A percentile compares a stretch with the other conserved stretches of the same genome.
Evolutionary conservation across 129 eudicot species (phyloP).

Genomic region (Helichrysum umbraculigerum): DNA sequence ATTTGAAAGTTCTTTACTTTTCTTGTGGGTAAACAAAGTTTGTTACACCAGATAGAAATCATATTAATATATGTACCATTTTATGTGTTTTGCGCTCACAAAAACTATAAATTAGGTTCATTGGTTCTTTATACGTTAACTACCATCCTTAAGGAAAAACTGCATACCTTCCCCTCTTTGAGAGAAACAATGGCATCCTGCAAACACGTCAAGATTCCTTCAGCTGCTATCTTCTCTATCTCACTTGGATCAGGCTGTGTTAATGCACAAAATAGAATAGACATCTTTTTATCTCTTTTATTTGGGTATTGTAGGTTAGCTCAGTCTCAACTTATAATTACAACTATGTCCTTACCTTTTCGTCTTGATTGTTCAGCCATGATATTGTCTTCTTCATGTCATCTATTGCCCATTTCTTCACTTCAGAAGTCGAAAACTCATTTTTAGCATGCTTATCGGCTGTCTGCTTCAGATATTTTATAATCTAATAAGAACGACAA

Average conservation of each 20-base stretch:
- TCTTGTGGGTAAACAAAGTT: not conserved
- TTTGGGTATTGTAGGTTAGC: no score
- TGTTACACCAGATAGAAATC: not conserved
- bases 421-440: slow-evolving; percentile 57
- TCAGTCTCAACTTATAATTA: not conserved
- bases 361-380: slow-evolving; percentile 92
- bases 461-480: slow-evolving; percentile 31
- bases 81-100: not conserved
- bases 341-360: slow-evolving; percentile 53
- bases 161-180: slow-evolving; percentile 56
- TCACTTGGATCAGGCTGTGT: slow-evolving; percentile 72
- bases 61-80: not conserved
- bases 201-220: slow-evolving; percentile 81
- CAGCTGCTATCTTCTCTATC: slow-evolving; percentile 74
- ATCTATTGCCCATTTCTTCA: slow-evolving; percentile 87
- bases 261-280: slow-evolving; percentile 12
- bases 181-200: slow-evolving; percentile 82
- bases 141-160: not conserved
- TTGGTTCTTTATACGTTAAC: not conserved
- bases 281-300: not conserved
- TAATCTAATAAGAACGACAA: slow-evolving; percentile 15
- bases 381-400: slow-evolving; percentile 70
- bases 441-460: slow-evolving; percentile 33
- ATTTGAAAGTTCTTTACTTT: not conserved
- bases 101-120: not conserved